phyloP scores from a whole-genome alignment of 2,329 filamentous ascomycete genomes.

The Talaromyces sp. region DNA sequence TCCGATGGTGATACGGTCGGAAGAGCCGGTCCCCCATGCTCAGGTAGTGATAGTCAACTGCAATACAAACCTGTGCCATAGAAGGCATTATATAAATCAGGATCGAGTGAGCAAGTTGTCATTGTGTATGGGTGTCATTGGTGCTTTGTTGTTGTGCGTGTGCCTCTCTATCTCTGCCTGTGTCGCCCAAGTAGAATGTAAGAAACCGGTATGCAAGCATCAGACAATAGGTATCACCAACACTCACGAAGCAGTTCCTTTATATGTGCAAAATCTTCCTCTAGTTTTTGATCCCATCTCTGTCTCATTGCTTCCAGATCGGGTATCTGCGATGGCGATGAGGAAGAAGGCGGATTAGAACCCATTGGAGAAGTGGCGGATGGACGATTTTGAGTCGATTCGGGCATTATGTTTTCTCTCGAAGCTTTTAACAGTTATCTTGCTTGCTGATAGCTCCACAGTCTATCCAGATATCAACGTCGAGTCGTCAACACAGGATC shows the following conservation, averaged over 20 bases:
- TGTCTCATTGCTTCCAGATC: slow-evolving; percentile 7
- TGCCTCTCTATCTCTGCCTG: neutral
- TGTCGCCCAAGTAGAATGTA: neutral
- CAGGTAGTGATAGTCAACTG: neutral
- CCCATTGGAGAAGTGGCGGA: neutral
- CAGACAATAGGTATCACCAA: no score
- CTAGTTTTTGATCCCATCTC: slow-evolving; percentile 3
- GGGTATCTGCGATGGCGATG: neutral
- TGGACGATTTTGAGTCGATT: neutral
- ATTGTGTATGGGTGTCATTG: neutral
- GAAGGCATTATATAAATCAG: neutral
- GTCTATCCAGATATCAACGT: neutral
- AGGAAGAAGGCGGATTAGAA: neutral
- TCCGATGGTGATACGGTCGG: neutral
- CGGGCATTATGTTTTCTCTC: neutral
- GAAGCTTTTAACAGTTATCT: neutral
- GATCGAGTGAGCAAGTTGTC: neutral
- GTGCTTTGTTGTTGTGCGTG: neutral
- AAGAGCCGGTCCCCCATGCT: neutral
- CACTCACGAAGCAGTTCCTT: slow-evolving; percentile 8
- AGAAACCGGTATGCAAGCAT: neutral
- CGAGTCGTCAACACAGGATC: neutral
- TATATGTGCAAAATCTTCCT: slow-evolving; percentile 1
- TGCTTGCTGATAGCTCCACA: neutral
- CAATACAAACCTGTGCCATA: neutral